Percentiles rank a stretch among this genome's conserved stretches.
phyloP scores from a whole-genome alignment of 1,139 yeast genomes.

The Komagataea norvegica region DNA sequence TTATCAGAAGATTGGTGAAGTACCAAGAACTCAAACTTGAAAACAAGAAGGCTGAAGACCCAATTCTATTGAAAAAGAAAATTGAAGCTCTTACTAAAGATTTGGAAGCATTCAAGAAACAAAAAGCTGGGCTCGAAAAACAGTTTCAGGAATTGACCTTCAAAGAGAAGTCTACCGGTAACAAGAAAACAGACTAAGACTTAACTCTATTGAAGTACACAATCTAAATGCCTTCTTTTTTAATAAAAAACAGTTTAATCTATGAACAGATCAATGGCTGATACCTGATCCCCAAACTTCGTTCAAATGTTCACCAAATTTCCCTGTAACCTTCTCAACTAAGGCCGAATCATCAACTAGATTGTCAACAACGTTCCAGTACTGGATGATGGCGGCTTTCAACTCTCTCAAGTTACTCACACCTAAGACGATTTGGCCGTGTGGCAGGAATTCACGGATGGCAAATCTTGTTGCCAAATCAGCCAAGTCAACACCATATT shows the following conservation, averaged over 20 bases:
- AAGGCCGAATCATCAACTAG: slow-evolving; percentile 38
- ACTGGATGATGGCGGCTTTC: slow-evolving; percentile 54
- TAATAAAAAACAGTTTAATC: neutral
- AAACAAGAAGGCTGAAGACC: slow-evolving; percentile 31
- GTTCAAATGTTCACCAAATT: slow-evolving; percentile 53
- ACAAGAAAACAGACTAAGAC: slow-evolving; percentile 10
- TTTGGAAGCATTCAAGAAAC: slow-evolving; percentile 46
- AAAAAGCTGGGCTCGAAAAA: slow-evolving; percentile 47
- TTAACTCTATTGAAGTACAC: neutral
- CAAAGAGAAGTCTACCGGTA: neutral
- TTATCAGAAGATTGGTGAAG: slow-evolving; percentile 52
- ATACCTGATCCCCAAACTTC: slow-evolving; percentile 76
- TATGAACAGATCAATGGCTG: slow-evolving; percentile 30
- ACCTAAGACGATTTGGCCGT: slow-evolving; percentile 64
- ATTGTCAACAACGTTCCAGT: slow-evolving; percentile 42
- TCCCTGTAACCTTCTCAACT: slow-evolving; percentile 42
- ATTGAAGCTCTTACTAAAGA: slow-evolving; percentile 40
- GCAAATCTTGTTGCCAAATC: slow-evolving; percentile 80
- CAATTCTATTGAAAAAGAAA: slow-evolving; percentile 39
- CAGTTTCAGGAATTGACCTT: slow-evolving; percentile 44
- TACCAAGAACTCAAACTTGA: slow-evolving; percentile 41
- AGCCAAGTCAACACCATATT: slow-evolving; percentile 58
- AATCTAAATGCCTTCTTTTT: neutral
- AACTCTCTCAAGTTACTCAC: slow-evolving; percentile 61
- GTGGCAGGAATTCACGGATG: slow-evolving; percentile 49